Evolutionary conservation across 257 asterid species (phyloP), one percentile per base, ranked within the genome.

Genomic region (Euphrasia confusa): DNA sequence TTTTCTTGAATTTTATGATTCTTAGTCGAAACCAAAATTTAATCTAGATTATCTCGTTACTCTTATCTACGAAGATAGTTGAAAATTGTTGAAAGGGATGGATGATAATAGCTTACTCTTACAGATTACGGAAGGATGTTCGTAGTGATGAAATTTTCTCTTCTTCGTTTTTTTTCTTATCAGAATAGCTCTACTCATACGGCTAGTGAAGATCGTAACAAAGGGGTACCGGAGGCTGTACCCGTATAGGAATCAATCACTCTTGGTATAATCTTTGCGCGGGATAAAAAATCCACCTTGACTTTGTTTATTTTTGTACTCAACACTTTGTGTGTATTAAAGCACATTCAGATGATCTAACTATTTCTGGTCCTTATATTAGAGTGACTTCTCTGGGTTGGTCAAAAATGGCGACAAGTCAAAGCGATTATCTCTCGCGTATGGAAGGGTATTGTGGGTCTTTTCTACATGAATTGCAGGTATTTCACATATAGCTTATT

Each of bases 391-490:
- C 28, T 54, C 13, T 66, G 55, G 62, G 65, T 77, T 78, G 84
- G 78, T 75, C 45, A 42, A 69, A 64, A 58, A 86, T 89, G 87
- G 69, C 78, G 18, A 65, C 49, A 21, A 67, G 80, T 39, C 79
- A 66, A 67, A 67, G 57, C 61, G 81, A 82, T 71, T 65, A 73
- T 32, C 78, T 83, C 61, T 68, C 53, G 58, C 89, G 72, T 66
- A 60, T 81, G 81, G 88, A 83, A 73, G 72, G 88, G 14, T 75
- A 89, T 21, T 79, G 92, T 32, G 94, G 91, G 70, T 71, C 95
- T 66, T 81, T 87, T 37, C 75, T 89, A 65, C 66, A 78, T 60
- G 97, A 89, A 74, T 78, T 89, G 75, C 95, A 86, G 95, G 97
- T 86, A 49, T n/a, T 17, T 28, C 14, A 55, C 39, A 1, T 40